These are phyloP conservation scores for Tuber aestivum DNA, from an alignment of 495 filamentous ascomycete genomes.

Conservation along the genomic window DNA sequence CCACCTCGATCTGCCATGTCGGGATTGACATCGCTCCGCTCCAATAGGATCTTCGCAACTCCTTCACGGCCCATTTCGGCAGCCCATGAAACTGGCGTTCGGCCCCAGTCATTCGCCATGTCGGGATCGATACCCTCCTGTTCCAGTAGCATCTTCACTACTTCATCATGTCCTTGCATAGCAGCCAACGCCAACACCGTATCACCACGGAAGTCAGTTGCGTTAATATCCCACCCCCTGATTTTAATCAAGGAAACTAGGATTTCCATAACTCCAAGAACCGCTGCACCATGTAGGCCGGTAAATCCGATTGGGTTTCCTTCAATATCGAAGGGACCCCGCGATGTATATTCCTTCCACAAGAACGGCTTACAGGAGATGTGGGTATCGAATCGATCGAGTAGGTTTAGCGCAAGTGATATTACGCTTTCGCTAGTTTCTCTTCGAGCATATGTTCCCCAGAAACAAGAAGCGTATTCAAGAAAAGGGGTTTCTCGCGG, in stretches of 20 bases:
- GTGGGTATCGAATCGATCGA: not conserved
- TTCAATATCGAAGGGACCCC: not conserved
- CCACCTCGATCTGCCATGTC: constrained; percentile 10
- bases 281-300: not conserved
- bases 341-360: too few species aligned
- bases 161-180: not conserved
- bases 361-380: not conserved
- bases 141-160: not conserved
- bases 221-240: not conserved
- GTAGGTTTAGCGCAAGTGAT: not conserved
- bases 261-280: not conserved
- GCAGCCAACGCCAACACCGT: not conserved
- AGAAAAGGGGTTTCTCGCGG: too few species aligned
- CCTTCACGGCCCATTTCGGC: too few species aligned
- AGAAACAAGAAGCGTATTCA: too few species aligned
- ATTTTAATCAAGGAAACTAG: not conserved
- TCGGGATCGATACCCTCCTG: too few species aligned
- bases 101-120: too few species aligned
- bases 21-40: constrained; percentile 33
- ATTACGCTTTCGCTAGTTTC: not conserved
- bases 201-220: not conserved
- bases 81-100: too few species aligned
- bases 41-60: too few species aligned
- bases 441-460: too few species aligned
- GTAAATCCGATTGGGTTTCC: not conserved